Evolutionary conservation across 768 basidiomycete genomes (phyloP).

Genomic region (Russula olivacea): DNA sequence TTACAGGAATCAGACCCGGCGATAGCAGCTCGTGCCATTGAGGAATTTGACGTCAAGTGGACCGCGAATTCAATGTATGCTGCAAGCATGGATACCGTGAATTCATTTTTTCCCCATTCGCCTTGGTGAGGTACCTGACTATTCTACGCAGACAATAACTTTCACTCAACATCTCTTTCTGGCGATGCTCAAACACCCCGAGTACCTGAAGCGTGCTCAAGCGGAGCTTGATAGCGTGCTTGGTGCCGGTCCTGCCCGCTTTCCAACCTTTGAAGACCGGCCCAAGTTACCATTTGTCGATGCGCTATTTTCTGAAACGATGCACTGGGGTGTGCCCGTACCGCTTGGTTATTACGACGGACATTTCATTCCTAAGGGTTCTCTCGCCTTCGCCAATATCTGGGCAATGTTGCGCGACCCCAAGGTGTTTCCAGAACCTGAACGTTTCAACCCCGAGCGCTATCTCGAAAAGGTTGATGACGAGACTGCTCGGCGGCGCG

Average conservation of each 20-base stretch:
- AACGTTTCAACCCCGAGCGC: constrained; percentile 28
- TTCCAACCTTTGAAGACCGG: constrained; percentile 58
- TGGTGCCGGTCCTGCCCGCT: constrained; percentile 39
- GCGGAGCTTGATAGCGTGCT: constrained; percentile 59
- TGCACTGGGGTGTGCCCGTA: constrained; percentile 53
- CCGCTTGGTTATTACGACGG: constrained; percentile 56
- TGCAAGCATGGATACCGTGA: constrained; percentile 59
- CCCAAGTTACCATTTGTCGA: constrained; percentile 52
- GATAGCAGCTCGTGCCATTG: constrained; percentile 30
- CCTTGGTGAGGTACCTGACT: neutral
- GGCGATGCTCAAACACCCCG: constrained; percentile 59
- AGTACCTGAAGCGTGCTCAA: constrained; percentile 48
- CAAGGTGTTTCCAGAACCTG: constrained; percentile 26
- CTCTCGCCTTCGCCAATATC: constrained; percentile 58
- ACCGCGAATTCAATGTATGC: constrained; percentile 78
- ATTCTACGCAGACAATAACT: constrained; percentile 44
- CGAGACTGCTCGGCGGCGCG: constrained; percentile 32
- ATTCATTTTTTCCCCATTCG: constrained; percentile 22
- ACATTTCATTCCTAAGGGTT: constrained; percentile 56
- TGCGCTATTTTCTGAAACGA: constrained; percentile 48
- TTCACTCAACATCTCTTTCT: constrained; percentile 56
- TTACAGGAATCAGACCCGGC: constrained; percentile 42
- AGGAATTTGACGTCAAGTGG: constrained; percentile 70
- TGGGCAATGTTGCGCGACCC: constrained; percentile 41
- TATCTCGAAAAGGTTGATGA: constrained; percentile 29